These are phyloP conservation scores for Agapanthus africanus DNA, from an alignment of 106 monocot species.

Conservation along the genomic window DNA sequence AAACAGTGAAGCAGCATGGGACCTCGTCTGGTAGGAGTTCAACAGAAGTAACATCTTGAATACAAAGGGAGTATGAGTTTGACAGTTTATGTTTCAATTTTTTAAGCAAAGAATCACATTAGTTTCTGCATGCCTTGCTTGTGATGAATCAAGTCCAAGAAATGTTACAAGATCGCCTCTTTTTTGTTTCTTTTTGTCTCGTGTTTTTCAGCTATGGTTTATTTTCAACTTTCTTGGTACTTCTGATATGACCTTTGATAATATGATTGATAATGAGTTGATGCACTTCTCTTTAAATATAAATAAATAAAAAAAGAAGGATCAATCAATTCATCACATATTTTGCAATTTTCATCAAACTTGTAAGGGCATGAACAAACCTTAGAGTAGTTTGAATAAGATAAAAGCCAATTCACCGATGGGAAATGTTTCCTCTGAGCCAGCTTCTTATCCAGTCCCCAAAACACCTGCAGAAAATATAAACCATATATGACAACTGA, in stretches of 20 bases:
- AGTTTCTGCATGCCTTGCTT: too few species aligned
- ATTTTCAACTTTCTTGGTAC: background rate
- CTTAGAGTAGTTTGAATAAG: slow-evolving; percentile 98
- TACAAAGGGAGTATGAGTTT: too few species aligned
- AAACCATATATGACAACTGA: background rate
- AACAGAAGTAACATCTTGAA: too few species aligned
- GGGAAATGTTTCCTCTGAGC: slow-evolving; percentile 99
- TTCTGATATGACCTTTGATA: background rate
- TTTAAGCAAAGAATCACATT: too few species aligned
- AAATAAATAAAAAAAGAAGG: background rate
- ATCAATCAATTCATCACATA: background rate
- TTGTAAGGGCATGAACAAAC: slow-evolving; percentile 19
- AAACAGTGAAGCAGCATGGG: background rate
- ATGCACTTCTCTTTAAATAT: too few species aligned
- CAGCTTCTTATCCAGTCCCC: slow-evolving; percentile 99
- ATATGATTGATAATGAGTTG: too few species aligned
- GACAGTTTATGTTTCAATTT: too few species aligned
- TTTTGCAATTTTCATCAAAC: too few species aligned
- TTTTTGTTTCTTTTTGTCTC: too few species aligned
- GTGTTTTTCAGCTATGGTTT: background rate
- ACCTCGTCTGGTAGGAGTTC: background rate
- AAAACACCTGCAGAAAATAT: slow-evolving; percentile 76
- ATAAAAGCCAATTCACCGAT: slow-evolving; percentile 98
- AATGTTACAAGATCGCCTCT: background rate
- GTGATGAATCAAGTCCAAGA: too few species aligned